Evolutionary conservation across 1,284 basidiomycete species (phyloP).

Genomic region (Fomitopsis palustris): DNA sequence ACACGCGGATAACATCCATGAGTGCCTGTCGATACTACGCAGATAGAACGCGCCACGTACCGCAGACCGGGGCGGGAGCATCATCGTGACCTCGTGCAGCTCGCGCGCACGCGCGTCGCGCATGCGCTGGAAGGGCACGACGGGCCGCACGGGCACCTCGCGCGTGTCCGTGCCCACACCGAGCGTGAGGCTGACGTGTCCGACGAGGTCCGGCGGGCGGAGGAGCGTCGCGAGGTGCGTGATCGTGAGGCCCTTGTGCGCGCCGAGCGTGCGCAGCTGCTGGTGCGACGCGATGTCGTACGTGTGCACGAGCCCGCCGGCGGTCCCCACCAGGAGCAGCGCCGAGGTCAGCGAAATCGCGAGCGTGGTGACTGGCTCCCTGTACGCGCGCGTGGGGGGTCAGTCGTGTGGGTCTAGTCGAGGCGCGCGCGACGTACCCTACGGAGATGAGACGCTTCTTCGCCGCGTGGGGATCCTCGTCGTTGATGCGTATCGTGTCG

Average conservation of each 20-base stretch:
- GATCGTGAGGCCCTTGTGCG: conserved; percentile 72
- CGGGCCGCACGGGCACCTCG: conserved; percentile 64
- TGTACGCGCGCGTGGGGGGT: conserved; percentile 30
- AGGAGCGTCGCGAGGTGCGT: conserved; percentile 74
- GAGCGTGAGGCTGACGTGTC: conserved; percentile 62
- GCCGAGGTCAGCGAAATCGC: conserved; percentile 74
- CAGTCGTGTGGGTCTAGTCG: background rate
- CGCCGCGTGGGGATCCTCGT: conserved; percentile 40
- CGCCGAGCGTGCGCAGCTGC: conserved; percentile 73
- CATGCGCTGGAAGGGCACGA: conserved; percentile 70
- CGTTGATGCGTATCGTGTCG: conserved; percentile 64
- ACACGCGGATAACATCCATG: conserved; percentile 12
- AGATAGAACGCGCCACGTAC: conserved; percentile 30
- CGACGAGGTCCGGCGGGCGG: conserved; percentile 80
- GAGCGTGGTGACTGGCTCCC: conserved; percentile 66
- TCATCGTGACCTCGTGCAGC: conserved; percentile 60
- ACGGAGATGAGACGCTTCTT: conserved; percentile 61
- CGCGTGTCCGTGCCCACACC: conserved; percentile 42
- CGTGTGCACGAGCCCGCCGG: conserved; percentile 71
- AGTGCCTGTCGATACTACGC: conserved; percentile 12
- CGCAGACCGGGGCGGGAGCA: conserved; percentile 45
- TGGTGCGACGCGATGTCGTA: conserved; percentile 92
- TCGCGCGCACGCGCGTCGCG: conserved; percentile 63
- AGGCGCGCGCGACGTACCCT: conserved; percentile 39
- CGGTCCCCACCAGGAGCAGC: conserved; percentile 73